Evolutionary conservation across 495 filamentous ascomycete genomes (phyloP).

Genomic region (Delitschia confertaspora): DNA sequence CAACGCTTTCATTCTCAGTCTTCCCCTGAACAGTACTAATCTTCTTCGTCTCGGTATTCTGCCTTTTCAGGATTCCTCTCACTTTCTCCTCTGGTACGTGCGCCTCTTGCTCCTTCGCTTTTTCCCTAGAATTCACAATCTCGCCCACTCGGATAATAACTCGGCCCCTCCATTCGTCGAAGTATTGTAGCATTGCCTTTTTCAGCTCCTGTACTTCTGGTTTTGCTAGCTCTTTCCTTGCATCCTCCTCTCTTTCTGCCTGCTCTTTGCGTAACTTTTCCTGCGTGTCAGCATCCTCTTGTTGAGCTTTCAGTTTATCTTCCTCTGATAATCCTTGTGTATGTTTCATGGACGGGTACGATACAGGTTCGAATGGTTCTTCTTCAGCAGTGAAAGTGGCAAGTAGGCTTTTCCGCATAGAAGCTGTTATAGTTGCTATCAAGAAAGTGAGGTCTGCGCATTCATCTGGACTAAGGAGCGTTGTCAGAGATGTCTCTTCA

Average conservation of each 20-base stretch:
- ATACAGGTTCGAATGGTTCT: background rate
- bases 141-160: constrained; percentile 56
- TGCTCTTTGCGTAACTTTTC: constrained; percentile 15
- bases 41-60: constrained; percentile 9
- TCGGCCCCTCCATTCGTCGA: constrained; percentile 56
- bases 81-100: constrained; percentile 14
- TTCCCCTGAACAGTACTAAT: constrained; percentile 20
- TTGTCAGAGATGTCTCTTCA: constrained; percentile 20
- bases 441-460: constrained; percentile 24
- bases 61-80: constrained; percentile 4
- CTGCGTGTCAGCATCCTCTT: constrained; percentile 5
- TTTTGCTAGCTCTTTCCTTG: constrained; percentile 30
- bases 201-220: constrained; percentile 32
- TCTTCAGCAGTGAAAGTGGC: constrained; percentile 22
- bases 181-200: constrained; percentile 44
- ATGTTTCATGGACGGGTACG: background rate
- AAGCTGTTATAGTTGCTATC: constrained; percentile 20
- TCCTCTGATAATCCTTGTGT: too few species aligned
- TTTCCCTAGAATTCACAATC: constrained; percentile 51
- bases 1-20: constrained; percentile 22
- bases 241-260: constrained; percentile 16
- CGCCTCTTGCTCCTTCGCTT: constrained; percentile 29
- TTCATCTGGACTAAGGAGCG: constrained; percentile 18
- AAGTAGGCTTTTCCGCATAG: constrained; percentile 21
- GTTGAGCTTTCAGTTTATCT: constrained; percentile 8